These are phyloP conservation scores for Brassica juncea DNA, from an alignment of 345 rosid species.

Conservation along the genomic window DNA sequence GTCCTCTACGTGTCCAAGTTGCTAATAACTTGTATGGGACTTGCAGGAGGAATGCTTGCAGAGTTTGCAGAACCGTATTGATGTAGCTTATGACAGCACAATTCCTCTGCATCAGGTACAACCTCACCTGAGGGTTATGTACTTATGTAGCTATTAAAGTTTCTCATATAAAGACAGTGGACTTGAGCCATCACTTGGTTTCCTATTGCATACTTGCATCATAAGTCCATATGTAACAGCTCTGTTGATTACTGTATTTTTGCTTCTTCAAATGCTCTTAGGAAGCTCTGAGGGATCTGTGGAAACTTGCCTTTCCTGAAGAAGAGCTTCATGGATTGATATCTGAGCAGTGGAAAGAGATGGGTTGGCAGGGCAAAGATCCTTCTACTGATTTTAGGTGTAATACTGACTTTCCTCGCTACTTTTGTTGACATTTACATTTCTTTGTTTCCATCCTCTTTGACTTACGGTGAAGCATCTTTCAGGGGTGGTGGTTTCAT, in stretches of 20 bases:
- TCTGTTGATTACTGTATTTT: neutral
- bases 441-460: constrained; percentile 11
- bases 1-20: neutral
- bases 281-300: constrained; percentile 86
- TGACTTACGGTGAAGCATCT: constrained; percentile 36
- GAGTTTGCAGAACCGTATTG: constrained; percentile 85
- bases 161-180: neutral
- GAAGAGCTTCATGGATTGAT: constrained; percentile 83
- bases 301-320: constrained; percentile 91
- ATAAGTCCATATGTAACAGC: neutral
- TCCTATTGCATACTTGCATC: constrained; percentile 7
- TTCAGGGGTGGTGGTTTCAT: constrained; percentile 99
- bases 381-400: constrained; percentile 99
- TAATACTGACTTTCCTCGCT: constrained; percentile 1
- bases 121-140: neutral
- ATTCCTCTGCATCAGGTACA: constrained; percentile 73
- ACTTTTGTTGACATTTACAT: neutral
- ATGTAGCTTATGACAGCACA: constrained; percentile 83
- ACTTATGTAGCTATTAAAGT: neutral
- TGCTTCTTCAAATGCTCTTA: constrained; percentile 31
- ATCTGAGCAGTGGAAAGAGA: constrained; percentile 99
- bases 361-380: constrained; percentile 99
- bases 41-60: constrained; percentile 91
- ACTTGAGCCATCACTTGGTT: constrained; percentile 7
- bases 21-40: constrained; percentile 11